Evolutionary conservation across 1,284 basidiomycete species (phyloP), one percentile per base, ranked within the genome.

Genomic region (Heterobasidion parviporum): DNA sequence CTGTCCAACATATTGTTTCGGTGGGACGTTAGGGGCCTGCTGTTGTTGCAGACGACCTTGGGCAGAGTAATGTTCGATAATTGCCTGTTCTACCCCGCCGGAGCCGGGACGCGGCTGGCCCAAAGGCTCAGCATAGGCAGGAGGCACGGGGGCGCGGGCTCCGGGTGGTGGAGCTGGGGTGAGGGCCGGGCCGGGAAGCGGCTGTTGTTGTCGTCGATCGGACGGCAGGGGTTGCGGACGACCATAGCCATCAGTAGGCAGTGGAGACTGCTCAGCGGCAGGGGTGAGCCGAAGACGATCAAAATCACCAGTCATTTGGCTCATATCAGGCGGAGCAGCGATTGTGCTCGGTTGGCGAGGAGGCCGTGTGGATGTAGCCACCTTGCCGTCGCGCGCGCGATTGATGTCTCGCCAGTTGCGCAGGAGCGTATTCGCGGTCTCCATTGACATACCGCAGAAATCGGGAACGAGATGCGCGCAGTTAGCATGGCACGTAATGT

Each of bases 361-460:
- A 46, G 55, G 59, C 15, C 59, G 33, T 52, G 62, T 61, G 1
- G 63, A 51, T 60, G 65, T 60, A 54, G 63, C 61, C 50, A 71
- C 72, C 65, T 76, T 78, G 56, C 75, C 75, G 12, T 71, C 73
- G 36, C 71, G 80, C 63, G 72, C 69, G 67, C 84, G 76, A 66
- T 89, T 87, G 68, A 89, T 88, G 63, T 86, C 92, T 67, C 94
- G 89, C 77, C 94, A 88, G 70, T 96, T 90, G 59, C 88, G 86
- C 55, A 99, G 80, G 32, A 99, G 79, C 66, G 90, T 86, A 70
- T 98, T 98, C 45, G 97, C 97, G 59, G 93, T 97, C 72, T 98
- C 97, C 96, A 99, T 99, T 20, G 94, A 94, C 96, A 99, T 98
- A 53, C 97, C 97, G 67, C 97, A 99, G 72, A 99, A 98, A 73